Evolutionary conservation across 2,329 filamentous ascomycete species (phyloP), one percentile per base, ranked within the genome.

Genomic region (Ophiosphaerella herpotricha): DNA sequence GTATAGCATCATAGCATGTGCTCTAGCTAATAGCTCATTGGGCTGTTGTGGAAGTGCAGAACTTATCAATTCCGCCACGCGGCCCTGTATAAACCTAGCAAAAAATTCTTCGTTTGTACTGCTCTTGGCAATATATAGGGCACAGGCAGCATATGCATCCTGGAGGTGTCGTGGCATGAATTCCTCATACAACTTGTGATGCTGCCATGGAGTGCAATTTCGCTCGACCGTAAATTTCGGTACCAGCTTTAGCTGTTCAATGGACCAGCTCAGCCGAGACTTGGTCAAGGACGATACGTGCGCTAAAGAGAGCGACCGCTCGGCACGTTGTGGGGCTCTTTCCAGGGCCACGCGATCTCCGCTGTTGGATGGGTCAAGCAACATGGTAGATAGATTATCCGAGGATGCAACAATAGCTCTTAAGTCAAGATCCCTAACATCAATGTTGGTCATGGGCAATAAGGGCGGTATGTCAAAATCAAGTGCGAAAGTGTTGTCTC

Each of bases 131-230:
- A 79, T 68, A 56, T 82, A 82, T 0, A 85, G 66, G 1, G 80
- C 80, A 59, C 82, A 84, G 23, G 78, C 76, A 4, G 81, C 75
- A 51, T 80, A 72, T 0, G 79, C 81, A 54, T 84, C 82, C 72
- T 83, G 77, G 58, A 85, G 77, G 0, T 65, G 72, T 26, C 67
- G 68, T 1, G 82, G 82, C 80, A 84, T 82, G 7, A 62, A 48
- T 2, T 79, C 73, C n/a, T 70, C 70, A 50, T 82, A 84, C 0
- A 85, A 68, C n/a, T 71, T 63, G 0, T 72, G 70, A 54, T 85
- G 82, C 26, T 73, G 77, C 82, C 82, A 85, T 0, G 80, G 79
- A 0, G 80, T 81, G 42, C 76, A 68, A 13, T 74, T 80, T 39
- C 79, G 73, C 7, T 74, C 50, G 0, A 84, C 76, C 76, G 84